phyloP scores from a whole-genome alignment of 768 basidiomycete genomes.

The Lactarius akahatsu region DNA sequence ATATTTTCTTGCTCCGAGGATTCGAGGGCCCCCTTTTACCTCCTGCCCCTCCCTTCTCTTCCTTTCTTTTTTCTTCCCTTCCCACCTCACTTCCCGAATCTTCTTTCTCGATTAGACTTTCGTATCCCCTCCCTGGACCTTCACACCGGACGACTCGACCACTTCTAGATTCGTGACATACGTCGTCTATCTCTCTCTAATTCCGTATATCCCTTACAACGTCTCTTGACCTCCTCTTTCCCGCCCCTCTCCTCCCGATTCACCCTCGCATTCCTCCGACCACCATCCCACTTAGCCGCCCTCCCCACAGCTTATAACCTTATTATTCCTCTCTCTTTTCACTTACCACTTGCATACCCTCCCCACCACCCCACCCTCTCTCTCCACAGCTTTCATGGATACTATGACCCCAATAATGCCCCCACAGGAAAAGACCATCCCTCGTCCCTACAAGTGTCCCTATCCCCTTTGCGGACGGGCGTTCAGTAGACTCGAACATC shows the following conservation, averaged over 20 bases:
- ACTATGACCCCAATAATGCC: background rate
- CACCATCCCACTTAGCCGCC: background rate
- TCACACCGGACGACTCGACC: slow-evolving; percentile 20
- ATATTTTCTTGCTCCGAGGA: slow-evolving; percentile 15
- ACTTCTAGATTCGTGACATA: slow-evolving; percentile 19
- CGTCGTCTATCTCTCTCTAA: slow-evolving; percentile 16
- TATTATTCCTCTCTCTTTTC: background rate
- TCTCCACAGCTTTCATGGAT: slow-evolving; percentile 6
- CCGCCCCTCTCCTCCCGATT: slow-evolving; percentile 7
- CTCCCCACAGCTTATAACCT: slow-evolving; percentile 17
- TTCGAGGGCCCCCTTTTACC: slow-evolving; percentile 13
- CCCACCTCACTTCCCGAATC: slow-evolving; percentile 11
- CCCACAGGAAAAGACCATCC: slow-evolving; percentile 31
- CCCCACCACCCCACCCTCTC: background rate
- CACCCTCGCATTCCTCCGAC: slow-evolving; percentile 17
- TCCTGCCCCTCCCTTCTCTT: background rate
- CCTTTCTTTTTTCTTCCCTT: slow-evolving; percentile 3
- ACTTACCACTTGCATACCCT: slow-evolving; percentile 1
- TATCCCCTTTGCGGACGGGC: slow-evolving; percentile 89
- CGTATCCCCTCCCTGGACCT: slow-evolving; percentile 14
- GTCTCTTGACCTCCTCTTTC: slow-evolving; percentile 1
- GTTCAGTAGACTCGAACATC: slow-evolving; percentile 95
- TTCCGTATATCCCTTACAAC: slow-evolving; percentile 14
- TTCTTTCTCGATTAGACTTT: slow-evolving; percentile 23
- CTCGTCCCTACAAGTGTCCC: slow-evolving; percentile 95